Evolutionary conservation across 208 protist species (phyloP), one percentile per base, ranked within the genome.

Genomic region (Jaenimonas drosophilae): DNA sequence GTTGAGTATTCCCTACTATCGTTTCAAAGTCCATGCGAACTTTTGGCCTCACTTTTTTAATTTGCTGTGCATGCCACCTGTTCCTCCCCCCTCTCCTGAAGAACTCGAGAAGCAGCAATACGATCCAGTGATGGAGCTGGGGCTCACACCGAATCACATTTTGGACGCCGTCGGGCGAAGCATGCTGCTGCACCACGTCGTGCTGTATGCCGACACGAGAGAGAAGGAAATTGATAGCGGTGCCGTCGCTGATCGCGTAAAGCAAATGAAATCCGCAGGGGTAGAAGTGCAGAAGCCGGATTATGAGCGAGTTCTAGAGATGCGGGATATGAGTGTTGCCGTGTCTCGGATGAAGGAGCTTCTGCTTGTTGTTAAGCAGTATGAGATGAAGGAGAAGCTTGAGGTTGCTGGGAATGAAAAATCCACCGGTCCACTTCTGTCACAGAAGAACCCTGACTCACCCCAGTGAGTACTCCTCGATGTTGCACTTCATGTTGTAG

Each of bases 141-240:
- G 70, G 0, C 60, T 82, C 14, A 86, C 70, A 9, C 81, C 81
- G 12, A 75, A 67, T 34, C 59, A 90, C 64, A 66, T 90, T 20
- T 57, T 87, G 33, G 82, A 91, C 48, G 82, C 82, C 17, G 64
- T 91, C 24, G 82, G 77, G n/a, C 73, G 82, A 24, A 81, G 75
- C 34, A 85, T 91, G 68, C 37, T 91, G 64, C 68, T 91, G 41
- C 82, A 91, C 49, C 82, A 91, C 52, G 59, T 91, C 29, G 50
- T 85, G 21, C 32, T 68, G 32, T 69, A 71, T 44, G 64, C 75
- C 11, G 82, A 86, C 37, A 69, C 54, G 39, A 76, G 76, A 2
- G 52, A 76, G 27, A 59, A 68, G 27, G 74, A 91, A 45, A 86
- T 90, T 39, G 63, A 61, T 44, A 68, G 27, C 29, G 76, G 76